Conservation (phyloP, 2,329 filamentous ascomycete genomes). For the Colletotrichum sp. region DNA sequence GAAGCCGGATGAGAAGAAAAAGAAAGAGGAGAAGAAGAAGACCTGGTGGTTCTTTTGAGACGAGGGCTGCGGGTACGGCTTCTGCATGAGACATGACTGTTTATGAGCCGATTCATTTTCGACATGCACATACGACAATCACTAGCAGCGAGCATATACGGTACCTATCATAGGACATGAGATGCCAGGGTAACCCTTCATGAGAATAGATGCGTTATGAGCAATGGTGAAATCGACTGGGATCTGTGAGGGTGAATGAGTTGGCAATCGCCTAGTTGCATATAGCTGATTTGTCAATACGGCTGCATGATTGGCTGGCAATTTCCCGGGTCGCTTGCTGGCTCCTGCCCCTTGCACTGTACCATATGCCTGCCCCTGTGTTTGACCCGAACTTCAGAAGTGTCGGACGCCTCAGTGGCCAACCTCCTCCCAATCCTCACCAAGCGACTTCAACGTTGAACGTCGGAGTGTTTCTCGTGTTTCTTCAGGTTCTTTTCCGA, state of each 20-base stretch:
- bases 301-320: not conserved
- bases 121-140: not conserved
- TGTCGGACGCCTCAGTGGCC: slow-evolving; percentile 4
- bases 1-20: not conserved
- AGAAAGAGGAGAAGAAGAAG: not conserved
- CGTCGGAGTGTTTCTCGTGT: not conserved
- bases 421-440: not conserved
- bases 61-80: not conserved
- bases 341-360: not conserved
- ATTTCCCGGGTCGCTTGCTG: not conserved
- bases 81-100: not conserved
- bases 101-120: not conserved
- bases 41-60: slow-evolving; percentile 2
- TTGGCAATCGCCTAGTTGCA: not conserved
- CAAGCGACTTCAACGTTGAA: not conserved
- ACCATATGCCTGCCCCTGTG: slow-evolving; percentile 4
- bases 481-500: not conserved
- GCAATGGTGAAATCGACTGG: not conserved
- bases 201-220: not conserved
- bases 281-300: not conserved
- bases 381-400: slow-evolving; percentile 20
- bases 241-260: not conserved
- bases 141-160: not conserved
- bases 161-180: not conserved
- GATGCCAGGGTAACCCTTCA: not conserved